Base-by-base conservation (phyloP, 495 filamentous ascomycete species). In the Parmelia sp. region DNA sequence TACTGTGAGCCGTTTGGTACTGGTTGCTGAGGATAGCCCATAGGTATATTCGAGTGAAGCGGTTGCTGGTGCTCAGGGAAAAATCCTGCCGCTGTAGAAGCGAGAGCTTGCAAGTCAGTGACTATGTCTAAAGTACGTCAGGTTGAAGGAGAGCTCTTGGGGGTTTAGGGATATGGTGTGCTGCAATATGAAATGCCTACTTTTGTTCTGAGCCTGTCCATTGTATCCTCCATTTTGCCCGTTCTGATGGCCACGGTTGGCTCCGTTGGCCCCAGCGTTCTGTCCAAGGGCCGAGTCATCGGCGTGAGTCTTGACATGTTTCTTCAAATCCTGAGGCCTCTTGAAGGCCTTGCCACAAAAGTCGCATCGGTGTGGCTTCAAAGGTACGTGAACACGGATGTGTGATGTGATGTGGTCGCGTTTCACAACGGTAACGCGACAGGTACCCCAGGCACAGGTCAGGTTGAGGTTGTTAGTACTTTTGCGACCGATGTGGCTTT, bases 261-360 rank as follows among this genome's bases (percentile, higher is more conserved):
- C 49, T 23, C 77, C 78, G 36, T 83, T 84, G 60, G 88, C 84
- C 21, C 57, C 57, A 73, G 84, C 83, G 57, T 90, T 87, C 33
- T 90, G 90, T 27, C 88, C 89, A 63, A 96, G 81, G 58, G 96
- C 91, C 49, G 92, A 95, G 76, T 99, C 94, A 73, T 99, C 94
- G 64, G 94, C 94, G 75, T 99, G 94, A n/a, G 95, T 98, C 84
- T 97, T 97, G 74, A 97, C 92, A 75, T 99, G 95, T 79, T 99
- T 99, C 84, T 97, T 97, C 66, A 99, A 74, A 79, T 99, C 95
- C 76, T 99, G 94, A 33, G 95, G 95, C 21, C 95, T 90, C 84
- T 99, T 99, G 83, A 99, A 99, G 11, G 92, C 90, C 81, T 99
- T 99, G 70, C 90, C 90, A 73, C 95, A 99, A 75, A 96, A 96